A percentile compares a stretch with the other conserved stretches of the same genome.
Conservation (phyloP, 2,329 filamentous ascomycete species). For the Aspergillaceae sp. region DNA sequence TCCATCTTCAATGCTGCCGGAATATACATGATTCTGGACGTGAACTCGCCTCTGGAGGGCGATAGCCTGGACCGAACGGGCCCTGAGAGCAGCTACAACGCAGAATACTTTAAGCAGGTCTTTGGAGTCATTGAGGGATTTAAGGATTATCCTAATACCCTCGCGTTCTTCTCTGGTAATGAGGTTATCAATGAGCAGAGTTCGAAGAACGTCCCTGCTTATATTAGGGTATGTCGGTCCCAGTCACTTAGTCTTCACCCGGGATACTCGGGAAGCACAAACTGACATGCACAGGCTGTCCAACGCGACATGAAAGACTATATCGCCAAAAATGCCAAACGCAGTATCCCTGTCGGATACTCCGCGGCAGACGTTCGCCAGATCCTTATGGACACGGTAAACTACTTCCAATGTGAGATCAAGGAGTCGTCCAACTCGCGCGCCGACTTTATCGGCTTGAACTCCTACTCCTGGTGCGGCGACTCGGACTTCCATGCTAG, state of each 20-base stretch:
- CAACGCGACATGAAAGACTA: slow-evolving; percentile 62
- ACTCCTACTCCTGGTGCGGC: slow-evolving; percentile 63
- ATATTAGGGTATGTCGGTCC: slow-evolving; percentile 42
- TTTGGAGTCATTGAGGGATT: slow-evolving; percentile 59
- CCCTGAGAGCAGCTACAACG: slow-evolving; percentile 48
- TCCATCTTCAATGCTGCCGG: slow-evolving; percentile 58
- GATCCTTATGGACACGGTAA: slow-evolving; percentile 52
- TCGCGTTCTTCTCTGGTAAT: slow-evolving; percentile 61
- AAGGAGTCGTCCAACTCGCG: slow-evolving; percentile 43
- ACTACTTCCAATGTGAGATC: slow-evolving; percentile 52
- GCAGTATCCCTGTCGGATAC: slow-evolving; percentile 59
- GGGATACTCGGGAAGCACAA: no score
- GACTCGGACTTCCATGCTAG: slow-evolving; percentile 46
- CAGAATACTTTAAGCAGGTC: slow-evolving; percentile 48
- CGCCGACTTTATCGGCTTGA: slow-evolving; percentile 58
- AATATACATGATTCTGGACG: slow-evolving; percentile 59
- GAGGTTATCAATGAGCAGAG: slow-evolving; percentile 59
- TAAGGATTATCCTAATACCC: slow-evolving; percentile 56
- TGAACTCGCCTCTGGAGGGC: slow-evolving; percentile 52
- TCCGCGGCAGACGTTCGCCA: slow-evolving; percentile 56
- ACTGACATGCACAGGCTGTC: slow-evolving; percentile 39
- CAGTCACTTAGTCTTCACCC: not conserved
- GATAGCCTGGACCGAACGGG: slow-evolving; percentile 49
- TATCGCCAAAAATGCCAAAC: slow-evolving; percentile 49
- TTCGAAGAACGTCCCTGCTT: slow-evolving; percentile 45